Base-by-base conservation (phyloP, 148 eudicot species). In the Silene uniflora region DNA sequence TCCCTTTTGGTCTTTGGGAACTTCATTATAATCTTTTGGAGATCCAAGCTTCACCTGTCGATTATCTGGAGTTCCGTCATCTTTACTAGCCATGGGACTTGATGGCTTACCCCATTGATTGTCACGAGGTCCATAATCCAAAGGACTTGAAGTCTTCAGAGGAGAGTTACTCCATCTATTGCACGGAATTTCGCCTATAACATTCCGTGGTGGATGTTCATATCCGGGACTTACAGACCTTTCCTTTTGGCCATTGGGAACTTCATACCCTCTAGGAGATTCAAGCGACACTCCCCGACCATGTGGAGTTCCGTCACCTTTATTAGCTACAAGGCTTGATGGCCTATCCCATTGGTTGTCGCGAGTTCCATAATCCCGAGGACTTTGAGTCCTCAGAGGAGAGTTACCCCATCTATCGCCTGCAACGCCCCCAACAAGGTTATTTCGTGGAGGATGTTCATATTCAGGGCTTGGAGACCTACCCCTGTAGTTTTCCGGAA, bases 361-460 rank as follows among this genome's bases (percentile, higher is more conserved):
- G 44, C 44, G 44, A 39, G 44, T 39, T 39, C 44, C 44, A 39
- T 39, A 39, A 39, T 39, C 44, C 9, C 44, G 44, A 39, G 44
- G 17, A 11, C 16, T 52, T 11, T 52, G 74, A 42, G 74, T 16
- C 59, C 46, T 60, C 27, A 25, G 5, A 10, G 62, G 74, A 61
- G 42, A 12, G 18, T 49, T n/a, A 13, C 18, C 16, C 79, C 74
- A 62, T 19, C 32, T 67, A 56, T 70, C 60, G 35, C 29, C 32
- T 5, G 29, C 42, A 49, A 47, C 60, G 32, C 77, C 17, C 10
- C 27, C 63, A 1, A 44, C 19, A 59, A 42, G 21, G 11, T 70
- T 27, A 70, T 67, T 32, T 49, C 14, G 70, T 9, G 71, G 81
- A 4, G 82, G 73, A 55, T 67, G 72, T 35, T 71, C 78, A 35